phyloP scores from a whole-genome alignment of 2,329 filamentous ascomycete genomes.

The Botrytis aclada region DNA sequence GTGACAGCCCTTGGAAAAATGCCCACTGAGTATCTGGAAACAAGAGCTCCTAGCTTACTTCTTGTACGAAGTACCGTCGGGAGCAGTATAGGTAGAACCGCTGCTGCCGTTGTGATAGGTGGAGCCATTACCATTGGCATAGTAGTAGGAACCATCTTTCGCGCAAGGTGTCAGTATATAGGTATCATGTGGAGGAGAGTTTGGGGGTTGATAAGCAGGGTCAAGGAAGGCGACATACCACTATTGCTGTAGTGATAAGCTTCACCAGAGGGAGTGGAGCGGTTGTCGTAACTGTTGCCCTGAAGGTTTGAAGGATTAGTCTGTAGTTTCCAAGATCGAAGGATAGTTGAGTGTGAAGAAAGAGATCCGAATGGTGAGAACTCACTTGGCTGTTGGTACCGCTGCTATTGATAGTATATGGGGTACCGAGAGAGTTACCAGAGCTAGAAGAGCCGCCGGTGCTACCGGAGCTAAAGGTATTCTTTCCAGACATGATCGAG shows the following conservation, averaged over 20 bases:
- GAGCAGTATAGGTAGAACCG: constrained; percentile 56
- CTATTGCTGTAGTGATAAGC: constrained; percentile 67
- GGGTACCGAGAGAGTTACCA: constrained; percentile 13
- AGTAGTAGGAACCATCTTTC: constrained; percentile 66
- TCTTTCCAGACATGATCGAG: neutral
- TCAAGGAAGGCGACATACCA: constrained; percentile 39
- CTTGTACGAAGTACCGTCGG: constrained; percentile 43
- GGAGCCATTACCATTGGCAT: constrained; percentile 65
- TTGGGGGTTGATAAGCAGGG: neutral
- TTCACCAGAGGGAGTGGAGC: constrained; percentile 55
- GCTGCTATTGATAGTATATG: constrained; percentile 40
- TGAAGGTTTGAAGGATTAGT: constrained; percentile 34
- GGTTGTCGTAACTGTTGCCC: constrained; percentile 67
- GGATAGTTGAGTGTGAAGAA: neutral
- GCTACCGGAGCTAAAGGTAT: neutral
- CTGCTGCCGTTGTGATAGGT: constrained; percentile 64
- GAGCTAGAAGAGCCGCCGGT: neutral
- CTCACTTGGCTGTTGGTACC: constrained; percentile 63
- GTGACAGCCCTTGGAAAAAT: neutral
- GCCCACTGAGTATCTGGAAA: neutral
- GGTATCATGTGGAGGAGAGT: neutral
- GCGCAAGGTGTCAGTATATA: neutral
- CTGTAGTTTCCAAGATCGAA: neutral
- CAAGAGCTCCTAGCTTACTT: constrained; percentile 23
- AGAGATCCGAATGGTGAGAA: neutral